Percentiles rank a stretch among this genome's conserved stretches.
phyloP scores from a whole-genome alignment of 1,284 basidiomycete species.

The Termitomyces sp. region DNA sequence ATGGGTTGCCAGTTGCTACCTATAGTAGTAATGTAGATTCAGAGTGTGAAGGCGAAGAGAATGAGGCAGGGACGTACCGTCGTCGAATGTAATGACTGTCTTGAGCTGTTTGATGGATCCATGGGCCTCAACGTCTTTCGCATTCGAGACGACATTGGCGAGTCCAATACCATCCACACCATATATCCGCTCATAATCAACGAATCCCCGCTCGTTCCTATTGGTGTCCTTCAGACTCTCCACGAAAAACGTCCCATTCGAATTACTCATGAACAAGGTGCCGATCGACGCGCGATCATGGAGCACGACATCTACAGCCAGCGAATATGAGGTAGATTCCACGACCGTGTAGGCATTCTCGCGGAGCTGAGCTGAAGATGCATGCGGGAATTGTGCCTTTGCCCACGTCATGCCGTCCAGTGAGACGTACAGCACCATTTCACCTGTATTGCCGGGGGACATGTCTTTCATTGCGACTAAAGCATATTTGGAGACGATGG shows the following conservation, averaged over 20 bases:
- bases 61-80: conserved; percentile 39
- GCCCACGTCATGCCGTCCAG: conserved; percentile 81
- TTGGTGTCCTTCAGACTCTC: conserved; percentile 89
- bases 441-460: conserved; percentile 43
- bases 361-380: conserved; percentile 68
- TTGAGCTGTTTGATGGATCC: conserved; percentile 63
- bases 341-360: conserved; percentile 97
- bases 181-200: conserved; percentile 90
- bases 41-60: neutral
- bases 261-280: conserved; percentile 91
- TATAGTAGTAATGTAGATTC: neutral
- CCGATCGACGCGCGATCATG: conserved; percentile 74
- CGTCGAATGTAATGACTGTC: conserved; percentile 87
- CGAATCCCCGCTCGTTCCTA: conserved; percentile 81
- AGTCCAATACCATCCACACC: conserved; percentile 93
- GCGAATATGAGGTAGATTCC: conserved; percentile 87
- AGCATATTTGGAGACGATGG: conserved; percentile 86
- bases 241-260: conserved; percentile 94
- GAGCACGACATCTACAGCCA: conserved; percentile 90
- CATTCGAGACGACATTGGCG: conserved; percentile 83
- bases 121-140: conserved; percentile 72
- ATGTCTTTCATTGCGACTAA: conserved; percentile 81
- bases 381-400: conserved; percentile 82
- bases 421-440: conserved; percentile 83
- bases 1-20: conserved; percentile 75